These are phyloP conservation scores for Yamadazyma jaroonii DNA, from an alignment of 1,139 yeast genomes.

Conservation along the genomic window DNA sequence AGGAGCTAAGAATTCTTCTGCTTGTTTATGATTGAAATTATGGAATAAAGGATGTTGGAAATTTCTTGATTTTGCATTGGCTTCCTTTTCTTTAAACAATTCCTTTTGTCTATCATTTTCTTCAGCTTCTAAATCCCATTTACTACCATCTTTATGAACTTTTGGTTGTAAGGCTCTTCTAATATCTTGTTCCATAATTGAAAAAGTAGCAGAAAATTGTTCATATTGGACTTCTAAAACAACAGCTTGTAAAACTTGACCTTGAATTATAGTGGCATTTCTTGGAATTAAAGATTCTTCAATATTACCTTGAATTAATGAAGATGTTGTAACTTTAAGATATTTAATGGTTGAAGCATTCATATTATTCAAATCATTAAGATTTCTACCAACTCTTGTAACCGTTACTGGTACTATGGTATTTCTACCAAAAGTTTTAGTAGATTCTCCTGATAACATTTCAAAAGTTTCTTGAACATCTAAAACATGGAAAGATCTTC, in stretches of 20 bases:
- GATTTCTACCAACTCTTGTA: constrained; percentile 49
- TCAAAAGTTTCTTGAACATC: constrained; percentile 75
- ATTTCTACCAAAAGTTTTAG: constrained; percentile 64
- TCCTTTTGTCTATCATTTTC: constrained; percentile 60
- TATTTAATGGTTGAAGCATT: constrained; percentile 36
- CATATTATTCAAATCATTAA: constrained; percentile 29
- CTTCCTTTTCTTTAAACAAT: constrained; percentile 55
- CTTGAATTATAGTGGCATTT: constrained; percentile 47
- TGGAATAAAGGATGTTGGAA: constrained; percentile 91
- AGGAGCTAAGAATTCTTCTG: constrained; percentile 90
- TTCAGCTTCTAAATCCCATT: constrained; percentile 87
- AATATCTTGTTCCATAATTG: constrained; percentile 66
- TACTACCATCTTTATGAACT: constrained; percentile 54
- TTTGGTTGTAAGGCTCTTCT: constrained; percentile 52
- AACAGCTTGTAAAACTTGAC: constrained; percentile 86
- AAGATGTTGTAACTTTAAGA: constrained; percentile 64
- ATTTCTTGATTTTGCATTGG: constrained; percentile 58
- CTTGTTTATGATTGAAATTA: constrained; percentile 80
- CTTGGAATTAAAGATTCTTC: constrained; percentile 65
- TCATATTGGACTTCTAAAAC: constrained; percentile 69
- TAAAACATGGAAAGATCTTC: constrained; percentile 69
- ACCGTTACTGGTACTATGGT: constrained; percentile 77
- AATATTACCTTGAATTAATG: constrained; percentile 72
- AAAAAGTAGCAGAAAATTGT: constrained; percentile 69
- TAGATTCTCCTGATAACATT: constrained; percentile 85